Percentiles rank a stretch among this genome's conserved stretches.
Evolutionary conservation across 2,329 filamentous ascomycete genomes (phyloP).

Genomic region (Fusarium nelsonii): DNA sequence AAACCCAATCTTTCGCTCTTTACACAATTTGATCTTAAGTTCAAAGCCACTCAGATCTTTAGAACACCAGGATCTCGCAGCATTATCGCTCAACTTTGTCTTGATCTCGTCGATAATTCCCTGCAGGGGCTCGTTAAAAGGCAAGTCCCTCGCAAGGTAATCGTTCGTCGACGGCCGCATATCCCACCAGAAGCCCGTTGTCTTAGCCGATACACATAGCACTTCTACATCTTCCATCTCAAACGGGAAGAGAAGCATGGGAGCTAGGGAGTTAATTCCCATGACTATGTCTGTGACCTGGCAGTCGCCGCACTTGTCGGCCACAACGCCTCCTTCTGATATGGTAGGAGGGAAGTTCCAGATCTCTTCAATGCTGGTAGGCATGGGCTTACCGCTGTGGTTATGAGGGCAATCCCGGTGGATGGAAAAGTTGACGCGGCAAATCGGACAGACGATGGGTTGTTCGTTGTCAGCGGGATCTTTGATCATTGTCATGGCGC

Average conservation of each 20-base stretch:
- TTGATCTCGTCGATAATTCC: background rate
- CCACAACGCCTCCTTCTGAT: slow-evolving; percentile 6
- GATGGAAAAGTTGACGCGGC: background rate
- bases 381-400: slow-evolving; percentile 20
- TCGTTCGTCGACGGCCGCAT: background rate
- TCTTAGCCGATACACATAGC: background rate
- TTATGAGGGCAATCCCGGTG: slow-evolving; percentile 9
- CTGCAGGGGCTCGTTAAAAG: background rate
- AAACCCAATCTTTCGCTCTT: background rate
- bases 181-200: background rate
- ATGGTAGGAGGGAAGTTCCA: background rate
- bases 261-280: slow-evolving; percentile 1
- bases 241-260: background rate
- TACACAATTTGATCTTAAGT: background rate
- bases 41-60: slow-evolving; percentile 2
- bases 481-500: background rate
- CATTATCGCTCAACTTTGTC: background rate
- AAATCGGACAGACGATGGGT: slow-evolving; percentile 9
- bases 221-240: background rate
- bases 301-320: slow-evolving; percentile 21
- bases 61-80: slow-evolving; percentile 8
- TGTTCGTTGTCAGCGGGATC: background rate
- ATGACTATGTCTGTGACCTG: background rate
- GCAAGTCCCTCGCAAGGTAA: background rate
- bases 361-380: background rate